A percentile compares a stretch with the other conserved stretches of the same genome.
Evolutionary conservation across 345 rosid genomes (phyloP).

Genomic region (Eucalyptus shirleyi): DNA sequence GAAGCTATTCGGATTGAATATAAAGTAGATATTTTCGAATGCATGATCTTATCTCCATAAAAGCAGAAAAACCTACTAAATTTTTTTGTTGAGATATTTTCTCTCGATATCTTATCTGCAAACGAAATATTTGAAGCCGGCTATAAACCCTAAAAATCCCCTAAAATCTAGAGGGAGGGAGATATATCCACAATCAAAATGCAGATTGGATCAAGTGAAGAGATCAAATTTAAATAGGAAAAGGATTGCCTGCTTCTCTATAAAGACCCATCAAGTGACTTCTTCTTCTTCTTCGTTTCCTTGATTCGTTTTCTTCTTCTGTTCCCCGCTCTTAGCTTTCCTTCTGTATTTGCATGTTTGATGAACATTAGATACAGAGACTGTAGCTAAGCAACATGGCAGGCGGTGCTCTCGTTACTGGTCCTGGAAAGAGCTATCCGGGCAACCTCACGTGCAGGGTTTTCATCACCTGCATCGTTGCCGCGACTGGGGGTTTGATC

Average conservation of each 20-base stretch:
- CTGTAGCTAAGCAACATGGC: conserved; percentile 9
- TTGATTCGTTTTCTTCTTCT: background rate
- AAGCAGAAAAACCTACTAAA: background rate
- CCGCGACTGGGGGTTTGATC: conserved; percentile 24
- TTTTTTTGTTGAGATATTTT: background rate
- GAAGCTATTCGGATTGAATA: background rate
- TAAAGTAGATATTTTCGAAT: background rate
- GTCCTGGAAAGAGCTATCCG: conserved; percentile 4
- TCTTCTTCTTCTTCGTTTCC: background rate
- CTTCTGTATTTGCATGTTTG: background rate
- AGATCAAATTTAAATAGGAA: background rate
- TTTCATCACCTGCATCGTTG: conserved; percentile 6
- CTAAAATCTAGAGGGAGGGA: background rate
- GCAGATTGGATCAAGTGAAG: background rate
- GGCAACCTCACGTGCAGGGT: conserved; percentile 11
- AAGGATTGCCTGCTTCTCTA: background rate
- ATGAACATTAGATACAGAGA: background rate
- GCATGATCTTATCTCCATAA: background rate
- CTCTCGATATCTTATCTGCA: background rate
- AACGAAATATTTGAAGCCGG: background rate
- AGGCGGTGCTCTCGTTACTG: conserved; percentile 4
- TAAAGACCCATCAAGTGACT: background rate
- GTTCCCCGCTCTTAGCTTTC: background rate
- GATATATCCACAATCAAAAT: background rate
- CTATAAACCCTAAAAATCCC: background rate